A percentile compares a stretch with the other conserved stretches of the same genome.
Conservation (phyloP, 805 yeast genomes). For the Wickerhamiella cacticola region DNA sequence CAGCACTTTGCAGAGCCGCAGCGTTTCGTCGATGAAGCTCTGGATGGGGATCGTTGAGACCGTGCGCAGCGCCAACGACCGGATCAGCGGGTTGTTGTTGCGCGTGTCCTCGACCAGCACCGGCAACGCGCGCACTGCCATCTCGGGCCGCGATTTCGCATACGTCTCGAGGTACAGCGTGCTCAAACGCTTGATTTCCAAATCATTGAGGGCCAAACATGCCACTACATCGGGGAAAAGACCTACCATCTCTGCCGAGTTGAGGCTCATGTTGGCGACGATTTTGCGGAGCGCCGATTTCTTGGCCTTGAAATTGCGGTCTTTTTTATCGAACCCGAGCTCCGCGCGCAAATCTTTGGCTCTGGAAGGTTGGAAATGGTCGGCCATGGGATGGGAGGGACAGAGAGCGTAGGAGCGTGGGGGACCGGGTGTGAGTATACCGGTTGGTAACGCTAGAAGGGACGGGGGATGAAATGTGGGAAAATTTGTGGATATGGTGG, state of each 20-base stretch:
- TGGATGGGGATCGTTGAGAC: conserved; percentile 46
- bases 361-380: conserved; percentile 13
- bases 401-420: not conserved
- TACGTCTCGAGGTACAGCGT: conserved; percentile 53
- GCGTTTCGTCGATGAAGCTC: conserved; percentile 39
- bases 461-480: no score
- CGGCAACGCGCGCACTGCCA: conserved; percentile 45
- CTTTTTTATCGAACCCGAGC: conserved; percentile 27
- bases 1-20: conserved; percentile 30
- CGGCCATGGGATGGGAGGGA: not conserved
- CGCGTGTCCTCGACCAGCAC: conserved; percentile 40
- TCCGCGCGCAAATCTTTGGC: conserved; percentile 31
- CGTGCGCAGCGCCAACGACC: conserved; percentile 54
- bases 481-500: no score
- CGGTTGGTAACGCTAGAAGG: not conserved
- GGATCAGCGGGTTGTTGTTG: conserved; percentile 36
- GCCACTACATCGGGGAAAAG: conserved; percentile 56
- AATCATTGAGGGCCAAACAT: conserved; percentile 39
- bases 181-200: conserved; percentile 61
- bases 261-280: conserved; percentile 72
- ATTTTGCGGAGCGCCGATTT: conserved; percentile 54
- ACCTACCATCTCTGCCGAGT: conserved; percentile 60
- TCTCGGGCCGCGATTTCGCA: conserved; percentile 45
- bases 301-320: conserved; percentile 28
- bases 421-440: not conserved